Base-by-base conservation (phyloP, 2,329 filamentous ascomycete species). In the Bipolaris sorokiniana region DNA sequence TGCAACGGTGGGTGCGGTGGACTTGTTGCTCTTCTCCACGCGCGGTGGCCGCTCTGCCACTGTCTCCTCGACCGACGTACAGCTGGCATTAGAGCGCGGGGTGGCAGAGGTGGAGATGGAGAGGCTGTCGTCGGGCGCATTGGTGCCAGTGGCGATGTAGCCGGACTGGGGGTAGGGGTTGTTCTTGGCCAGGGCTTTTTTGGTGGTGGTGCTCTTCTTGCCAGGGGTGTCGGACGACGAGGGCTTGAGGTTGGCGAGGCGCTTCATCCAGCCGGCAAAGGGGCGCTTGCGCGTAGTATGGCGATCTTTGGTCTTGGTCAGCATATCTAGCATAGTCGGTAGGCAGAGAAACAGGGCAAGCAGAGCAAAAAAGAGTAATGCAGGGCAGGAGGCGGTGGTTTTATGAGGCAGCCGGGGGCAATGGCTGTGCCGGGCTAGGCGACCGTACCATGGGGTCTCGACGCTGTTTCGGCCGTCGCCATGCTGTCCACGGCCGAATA, bases 221-320 rank as follows among this genome's bases (percentile, higher is more conserved):
- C 67, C 74, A 51, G 76, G 71, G 15, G 81, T 77, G 58, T 86
- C 83, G 62, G 84, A 86, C 31, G 88, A 90, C 1, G 88, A 89
- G 4, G 88, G 88, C 77, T 96, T 97, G 78, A 97, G 89, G 75
- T 89, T 94, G 60, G 92, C 88, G 55, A 98, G 86, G 72, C 93
- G 93, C 83, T 93, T 96, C 82, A 99, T 92, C 90, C 94, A 96
- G 66, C 88, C 91, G 45, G 93, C 86, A 74, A 98, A 98, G 22
- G 93, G 94, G 63, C 91, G 88, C 68, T 92, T 89, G 64, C 92
- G 90, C 68, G 85, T 85, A 71, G 85, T 85, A 71, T 88, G 83
- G 65, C 87, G 86, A 76, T 92, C 90, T 92, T 78, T 67, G 61
- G 78, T 55, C 51, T 55, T 56, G 54, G 66, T 73, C 52, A 72